Percentiles rank a stretch among this genome's conserved stretches.
These are phyloP conservation scores for Bonia amplexicaulis DNA, from an alignment of 176 grass and related monocot genomes.

Conservation along the genomic window DNA sequence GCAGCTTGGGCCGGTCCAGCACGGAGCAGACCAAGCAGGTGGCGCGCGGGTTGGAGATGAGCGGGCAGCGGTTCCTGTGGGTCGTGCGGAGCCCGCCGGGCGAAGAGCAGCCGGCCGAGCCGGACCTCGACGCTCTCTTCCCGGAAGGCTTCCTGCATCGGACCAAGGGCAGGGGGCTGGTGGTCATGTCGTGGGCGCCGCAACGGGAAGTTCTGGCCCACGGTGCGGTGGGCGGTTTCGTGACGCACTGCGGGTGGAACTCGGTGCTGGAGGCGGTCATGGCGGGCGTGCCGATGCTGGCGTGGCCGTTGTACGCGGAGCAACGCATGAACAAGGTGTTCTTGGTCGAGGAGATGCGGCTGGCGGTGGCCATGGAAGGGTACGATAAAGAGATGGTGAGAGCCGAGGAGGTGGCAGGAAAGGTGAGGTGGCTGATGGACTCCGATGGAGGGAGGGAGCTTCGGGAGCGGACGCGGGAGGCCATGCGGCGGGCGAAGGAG, in stretches of 20 bases:
- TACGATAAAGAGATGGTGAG: slow-evolving; percentile 21
- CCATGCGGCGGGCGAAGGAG: slow-evolving; percentile 1
- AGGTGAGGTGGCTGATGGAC: slow-evolving; percentile 34
- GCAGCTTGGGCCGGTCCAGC: slow-evolving; percentile 31
- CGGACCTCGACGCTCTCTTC: background rate
- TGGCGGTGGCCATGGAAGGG: slow-evolving; percentile 24
- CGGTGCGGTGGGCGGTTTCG: slow-evolving; percentile 25
- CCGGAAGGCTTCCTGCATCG: slow-evolving; percentile 32
- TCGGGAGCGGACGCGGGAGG: background rate
- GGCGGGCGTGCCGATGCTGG: slow-evolving; percentile 38
- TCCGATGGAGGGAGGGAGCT: slow-evolving; percentile 16
- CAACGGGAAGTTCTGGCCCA: slow-evolving; percentile 34
- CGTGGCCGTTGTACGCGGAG: slow-evolving; percentile 38
- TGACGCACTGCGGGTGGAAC: slow-evolving; percentile 65
- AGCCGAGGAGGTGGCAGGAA: slow-evolving; percentile 21
- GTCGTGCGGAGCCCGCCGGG: slow-evolving; percentile 16
- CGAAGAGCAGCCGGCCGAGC: background rate
- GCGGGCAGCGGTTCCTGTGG: background rate
- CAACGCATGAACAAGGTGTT: slow-evolving; percentile 46
- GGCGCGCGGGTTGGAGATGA: slow-evolving; percentile 33
- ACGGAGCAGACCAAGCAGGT: slow-evolving; percentile 38
- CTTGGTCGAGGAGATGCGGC: slow-evolving; percentile 41
- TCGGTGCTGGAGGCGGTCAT: slow-evolving; percentile 46
- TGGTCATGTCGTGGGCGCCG: slow-evolving; percentile 38
- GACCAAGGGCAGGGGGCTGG: slow-evolving; percentile 22